A percentile compares a stretch with the other conserved stretches of the same genome.
Evolutionary conservation across 345 rosid species (phyloP).

Genomic region (Salix udensis): DNA sequence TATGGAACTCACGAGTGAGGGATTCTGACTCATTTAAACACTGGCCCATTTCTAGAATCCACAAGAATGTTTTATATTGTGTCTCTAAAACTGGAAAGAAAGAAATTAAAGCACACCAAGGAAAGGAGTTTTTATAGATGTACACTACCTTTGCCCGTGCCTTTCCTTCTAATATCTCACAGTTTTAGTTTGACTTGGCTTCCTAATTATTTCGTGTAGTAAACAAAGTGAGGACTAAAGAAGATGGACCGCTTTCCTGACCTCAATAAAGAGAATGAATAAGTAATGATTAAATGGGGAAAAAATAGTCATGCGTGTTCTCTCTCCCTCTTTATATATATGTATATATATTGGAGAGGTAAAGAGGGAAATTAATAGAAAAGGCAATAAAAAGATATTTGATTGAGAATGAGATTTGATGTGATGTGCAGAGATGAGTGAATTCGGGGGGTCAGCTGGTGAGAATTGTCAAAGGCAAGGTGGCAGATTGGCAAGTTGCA

Average conservation of each 20-base stretch:
- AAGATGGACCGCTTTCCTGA: neutral
- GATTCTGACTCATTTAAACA: neutral
- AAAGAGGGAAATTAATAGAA: no score
- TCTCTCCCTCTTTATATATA: no score
- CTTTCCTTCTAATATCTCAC: neutral
- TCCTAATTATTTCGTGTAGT: neutral
- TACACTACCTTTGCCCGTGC: neutral
- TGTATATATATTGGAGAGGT: no score
- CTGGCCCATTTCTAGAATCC: neutral
- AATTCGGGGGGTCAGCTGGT: neutral
- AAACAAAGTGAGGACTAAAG: neutral
- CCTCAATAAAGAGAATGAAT: neutral
- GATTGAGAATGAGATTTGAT: neutral
- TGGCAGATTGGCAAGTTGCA: neutral
- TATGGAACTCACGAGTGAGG: neutral
- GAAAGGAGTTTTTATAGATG: no score
- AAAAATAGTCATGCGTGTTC: no score
- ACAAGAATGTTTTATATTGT: neutral
- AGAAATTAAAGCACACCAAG: neutral
- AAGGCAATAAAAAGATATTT: no score
- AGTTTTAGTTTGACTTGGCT: neutral
- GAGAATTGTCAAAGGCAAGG: neutral
- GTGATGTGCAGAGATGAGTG: neutral
- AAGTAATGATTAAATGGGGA: no score
- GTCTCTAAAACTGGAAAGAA: neutral